Base-by-base conservation (phyloP, 345 rosid genomes). In the Gossypium turneri region DNA sequence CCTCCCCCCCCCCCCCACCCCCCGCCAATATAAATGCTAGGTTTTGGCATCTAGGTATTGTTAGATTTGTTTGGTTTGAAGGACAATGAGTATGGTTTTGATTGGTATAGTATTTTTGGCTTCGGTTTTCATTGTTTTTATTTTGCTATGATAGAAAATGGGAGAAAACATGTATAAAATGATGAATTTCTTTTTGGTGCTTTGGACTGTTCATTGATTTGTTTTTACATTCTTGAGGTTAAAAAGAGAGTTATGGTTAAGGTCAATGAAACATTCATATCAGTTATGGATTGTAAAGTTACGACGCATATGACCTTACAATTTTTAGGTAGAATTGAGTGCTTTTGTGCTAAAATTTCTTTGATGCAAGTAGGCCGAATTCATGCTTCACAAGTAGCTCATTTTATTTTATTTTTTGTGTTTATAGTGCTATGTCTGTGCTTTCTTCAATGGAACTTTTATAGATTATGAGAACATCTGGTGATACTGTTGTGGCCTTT, bases 61-160 rank as follows among this genome's bases (percentile, higher is more conserved):
- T 7, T 59, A 22, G 74, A 76, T 75, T 86, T 69, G 73, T 74
- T 52, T 73, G 47, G 27, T 51, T 76, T 67, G 52, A 15, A 2
- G 71, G 19, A 24, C 0, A n/a, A 48, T 41, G 24, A 74, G 65
- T 57, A 20, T 64, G 69, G 72, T 67, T 56, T 72, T 80, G 63
- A 43, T 79, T 62, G 71, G 74, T 62, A 76, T 58, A 12, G 55
- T 73, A 43, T 66, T 74, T 60, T 69, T 11, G 16, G 60, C 68
- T 29, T 53, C 53, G 47, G 24, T 16, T 59, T 34, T 25, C 34
- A 62, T 74, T 57, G 48, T 51, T 77, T 67, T 61, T 62, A 12
- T 43, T 2, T 20, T 73, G 72, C 10, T 43, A 67, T 10, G 15
- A 41, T 68, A 56, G 68, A 71, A 70, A 57, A 12, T 62, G 48